Evolutionary conservation across 257 asterid genomes (phyloP).

Genomic region (Petrea volubilis): DNA sequence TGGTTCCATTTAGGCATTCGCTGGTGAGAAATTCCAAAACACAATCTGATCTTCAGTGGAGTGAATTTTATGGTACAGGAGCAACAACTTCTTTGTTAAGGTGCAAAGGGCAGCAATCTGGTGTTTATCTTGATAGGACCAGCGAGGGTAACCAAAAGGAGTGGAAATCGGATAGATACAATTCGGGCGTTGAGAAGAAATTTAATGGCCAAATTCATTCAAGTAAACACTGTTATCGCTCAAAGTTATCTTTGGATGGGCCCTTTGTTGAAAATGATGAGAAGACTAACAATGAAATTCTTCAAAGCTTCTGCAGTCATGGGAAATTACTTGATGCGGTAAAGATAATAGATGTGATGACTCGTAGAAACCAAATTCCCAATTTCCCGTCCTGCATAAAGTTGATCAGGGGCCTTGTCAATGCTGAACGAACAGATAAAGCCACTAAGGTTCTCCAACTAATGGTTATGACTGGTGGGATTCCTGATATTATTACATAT

Average conservation of each 20-base stretch:
- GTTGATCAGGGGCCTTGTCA: conserved; percentile 75
- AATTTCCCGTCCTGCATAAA: conserved; percentile 65
- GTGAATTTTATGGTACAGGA: conserved; percentile 28
- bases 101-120: conserved; percentile 40
- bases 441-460: conserved; percentile 66
- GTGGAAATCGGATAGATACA: conserved; percentile 27
- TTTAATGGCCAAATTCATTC: conserved; percentile 25
- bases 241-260: conserved; percentile 36
- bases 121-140: conserved; percentile 42
- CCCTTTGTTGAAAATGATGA: conserved; percentile 62
- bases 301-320: conserved; percentile 57
- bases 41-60: conserved; percentile 25
- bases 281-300: conserved; percentile 64
- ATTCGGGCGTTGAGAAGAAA: conserved; percentile 25
- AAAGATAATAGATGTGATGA: conserved; percentile 68
- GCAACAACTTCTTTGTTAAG: conserved; percentile 26
- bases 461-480: conserved; percentile 88
- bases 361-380: conserved; percentile 83
- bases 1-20: conserved; percentile 27
- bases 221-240: conserved; percentile 35
- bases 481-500: conserved; percentile 83
- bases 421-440: conserved; percentile 46
- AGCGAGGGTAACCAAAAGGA: conserved; percentile 30
- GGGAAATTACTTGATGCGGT: conserved; percentile 68
- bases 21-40: conserved; percentile 22